phyloP scores from a whole-genome alignment of 768 basidiomycete genomes.

The Mycena vitilis region DNA sequence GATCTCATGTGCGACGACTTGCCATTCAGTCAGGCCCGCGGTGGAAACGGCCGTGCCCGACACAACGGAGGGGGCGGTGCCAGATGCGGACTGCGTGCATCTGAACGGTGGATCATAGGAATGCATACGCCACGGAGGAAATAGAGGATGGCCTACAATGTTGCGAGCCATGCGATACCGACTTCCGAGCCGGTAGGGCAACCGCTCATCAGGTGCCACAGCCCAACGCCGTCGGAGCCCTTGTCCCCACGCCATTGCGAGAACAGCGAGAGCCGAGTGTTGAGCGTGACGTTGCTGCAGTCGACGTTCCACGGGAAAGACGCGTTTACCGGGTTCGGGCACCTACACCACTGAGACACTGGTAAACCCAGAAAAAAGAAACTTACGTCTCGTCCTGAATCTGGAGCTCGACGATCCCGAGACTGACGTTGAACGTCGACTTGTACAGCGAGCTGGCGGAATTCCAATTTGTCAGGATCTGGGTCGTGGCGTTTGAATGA shows the following conservation, averaged over 20 bases:
- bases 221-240: conserved; percentile 77
- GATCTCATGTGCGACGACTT: conserved; percentile 85
- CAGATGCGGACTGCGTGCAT: conserved; percentile 67
- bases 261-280: conserved; percentile 80
- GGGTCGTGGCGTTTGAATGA: conserved; percentile 72
- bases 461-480: conserved; percentile 86
- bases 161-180: conserved; percentile 91
- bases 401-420: conserved; percentile 84
- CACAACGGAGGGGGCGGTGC: conserved; percentile 61
- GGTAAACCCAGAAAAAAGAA: conserved; percentile 17
- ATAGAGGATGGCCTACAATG: conserved; percentile 59
- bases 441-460: conserved; percentile 81
- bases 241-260: conserved; percentile 84
- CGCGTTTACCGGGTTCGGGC: conserved; percentile 67
- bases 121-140: conserved; percentile 1
- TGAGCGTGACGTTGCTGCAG: conserved; percentile 70
- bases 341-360: conserved; percentile 51
- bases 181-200: conserved; percentile 85
- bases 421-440: conserved; percentile 84
- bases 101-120: conserved; percentile 42
- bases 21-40: conserved; percentile 81
- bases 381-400: conserved; percentile 69
- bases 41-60: conserved; percentile 89
- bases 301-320: conserved; percentile 80
- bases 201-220: conserved; percentile 92